Percentiles rank a stretch among this genome's conserved stretches.
Evolutionary conservation across 2,329 filamentous ascomycete genomes (phyloP).

Genomic region (Colletotrichum sidae): DNA sequence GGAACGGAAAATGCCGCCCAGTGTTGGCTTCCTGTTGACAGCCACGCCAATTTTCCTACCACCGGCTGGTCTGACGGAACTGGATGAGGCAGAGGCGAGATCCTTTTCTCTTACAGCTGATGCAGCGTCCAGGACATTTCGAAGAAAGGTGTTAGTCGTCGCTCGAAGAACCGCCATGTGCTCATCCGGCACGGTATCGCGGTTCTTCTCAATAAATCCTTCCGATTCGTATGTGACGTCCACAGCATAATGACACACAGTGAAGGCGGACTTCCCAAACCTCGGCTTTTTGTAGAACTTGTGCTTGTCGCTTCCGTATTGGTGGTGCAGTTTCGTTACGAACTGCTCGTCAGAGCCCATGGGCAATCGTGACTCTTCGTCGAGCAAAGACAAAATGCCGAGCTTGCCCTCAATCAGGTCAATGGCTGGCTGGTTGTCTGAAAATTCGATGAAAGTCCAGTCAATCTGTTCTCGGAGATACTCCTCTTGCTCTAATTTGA

Average conservation of each 20-base stretch:
- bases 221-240: slow-evolving; percentile 99
- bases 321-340: slow-evolving; percentile 94
- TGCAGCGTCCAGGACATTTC: slow-evolving; percentile 85
- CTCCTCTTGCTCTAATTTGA: slow-evolving; percentile 98
- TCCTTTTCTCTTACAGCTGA: slow-evolving; percentile 93
- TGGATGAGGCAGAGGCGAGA: slow-evolving; percentile 69
- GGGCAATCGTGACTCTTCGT: slow-evolving; percentile 95
- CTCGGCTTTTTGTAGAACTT: slow-evolving; percentile 99
- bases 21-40: slow-evolving; percentile 94
- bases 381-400: slow-evolving; percentile 89
- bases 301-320: slow-evolving; percentile 90
- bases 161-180: slow-evolving; percentile 92
- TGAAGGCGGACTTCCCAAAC: slow-evolving; percentile 97
- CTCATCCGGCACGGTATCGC: slow-evolving; percentile 97
- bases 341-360: slow-evolving; percentile 99
- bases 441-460: slow-evolving; percentile 99
- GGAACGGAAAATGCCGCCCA: slow-evolving; percentile 98
- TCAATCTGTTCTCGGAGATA: slow-evolving; percentile 97
- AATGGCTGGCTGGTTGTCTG: slow-evolving; percentile 98
- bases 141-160: slow-evolving; percentile 87
- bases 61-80: slow-evolving; percentile 82
- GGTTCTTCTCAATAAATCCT: slow-evolving; percentile 99
- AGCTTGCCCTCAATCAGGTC: slow-evolving; percentile 98
- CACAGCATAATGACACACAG: slow-evolving; percentile 97
- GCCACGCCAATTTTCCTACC: slow-evolving; percentile 91